Conservation (phyloP, 305 asterid species). For the Solanum aculeatissimum region DNA sequence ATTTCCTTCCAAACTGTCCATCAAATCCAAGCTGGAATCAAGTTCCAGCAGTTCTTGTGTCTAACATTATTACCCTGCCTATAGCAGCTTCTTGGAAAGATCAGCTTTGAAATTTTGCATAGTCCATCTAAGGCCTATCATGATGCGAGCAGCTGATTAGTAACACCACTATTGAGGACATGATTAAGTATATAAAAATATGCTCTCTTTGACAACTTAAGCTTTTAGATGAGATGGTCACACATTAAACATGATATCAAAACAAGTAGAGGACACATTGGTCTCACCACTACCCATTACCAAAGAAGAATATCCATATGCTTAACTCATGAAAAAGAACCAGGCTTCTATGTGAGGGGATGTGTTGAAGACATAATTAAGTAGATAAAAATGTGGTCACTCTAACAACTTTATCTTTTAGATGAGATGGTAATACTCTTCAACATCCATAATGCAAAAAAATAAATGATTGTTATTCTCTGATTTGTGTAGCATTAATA, state of each 20-base stretch:
- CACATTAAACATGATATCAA: background rate
- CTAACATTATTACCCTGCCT: background rate
- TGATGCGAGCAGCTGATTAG: background rate
- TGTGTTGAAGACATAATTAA: background rate
- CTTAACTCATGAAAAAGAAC: background rate
- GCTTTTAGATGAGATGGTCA: background rate
- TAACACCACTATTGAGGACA: background rate
- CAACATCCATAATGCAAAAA: background rate
- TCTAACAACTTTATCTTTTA: background rate
- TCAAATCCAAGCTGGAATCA: background rate
- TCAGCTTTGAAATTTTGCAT: background rate
- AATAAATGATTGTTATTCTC: background rate
- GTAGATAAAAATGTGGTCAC: background rate
- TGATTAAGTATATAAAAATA: background rate
- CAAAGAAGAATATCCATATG: background rate
- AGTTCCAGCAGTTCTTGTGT: background rate
- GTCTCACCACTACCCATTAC: background rate
- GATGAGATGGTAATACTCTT: background rate
- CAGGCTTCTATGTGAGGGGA: background rate
- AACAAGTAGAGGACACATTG: background rate
- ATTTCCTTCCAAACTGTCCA: too few relatives aligned
- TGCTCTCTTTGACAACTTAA: background rate
- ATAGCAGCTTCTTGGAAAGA: background rate
- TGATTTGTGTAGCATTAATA: background rate
- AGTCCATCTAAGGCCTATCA: background rate